These are phyloP conservation scores for Pachysandra terminalis DNA, from an alignment of 164 flowering plant species.

Conservation along the genomic window DNA sequence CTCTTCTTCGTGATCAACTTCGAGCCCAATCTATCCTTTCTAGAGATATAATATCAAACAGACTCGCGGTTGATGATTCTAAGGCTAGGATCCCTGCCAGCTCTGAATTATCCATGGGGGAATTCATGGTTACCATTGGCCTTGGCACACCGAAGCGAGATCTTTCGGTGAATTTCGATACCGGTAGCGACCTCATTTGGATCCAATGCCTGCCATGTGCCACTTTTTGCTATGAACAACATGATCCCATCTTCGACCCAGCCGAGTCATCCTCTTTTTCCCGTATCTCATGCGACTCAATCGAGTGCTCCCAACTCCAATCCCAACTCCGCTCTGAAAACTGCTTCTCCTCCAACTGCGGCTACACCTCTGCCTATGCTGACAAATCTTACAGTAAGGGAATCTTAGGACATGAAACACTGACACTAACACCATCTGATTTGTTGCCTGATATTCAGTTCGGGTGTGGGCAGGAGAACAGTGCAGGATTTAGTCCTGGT, in stretches of 20 bases:
- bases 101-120: too few relatives aligned
- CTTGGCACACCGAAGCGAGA: too few relatives aligned
- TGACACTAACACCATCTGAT: constrained; percentile 28
- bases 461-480: constrained; percentile 61
- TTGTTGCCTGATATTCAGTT: constrained; percentile 29
- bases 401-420: constrained; percentile 29
- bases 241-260: constrained; percentile 43
- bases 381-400: constrained; percentile 50
- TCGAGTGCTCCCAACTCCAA: constrained; percentile 23
- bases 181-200: too few relatives aligned
- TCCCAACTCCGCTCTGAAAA: constrained; percentile 30
- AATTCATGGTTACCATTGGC: too few relatives aligned
- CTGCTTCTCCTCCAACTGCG: constrained; percentile 35
- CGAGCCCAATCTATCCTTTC: too few relatives aligned
- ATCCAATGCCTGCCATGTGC: constrained; percentile 15
- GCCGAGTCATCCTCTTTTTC: constrained; percentile 29
- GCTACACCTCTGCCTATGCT: constrained; percentile 50
- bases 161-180: too few relatives aligned
- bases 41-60: too few relatives aligned
- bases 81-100: too few relatives aligned
- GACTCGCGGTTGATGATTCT: too few relatives aligned
- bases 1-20: too few relatives aligned
- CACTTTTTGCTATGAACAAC: constrained; percentile 39
- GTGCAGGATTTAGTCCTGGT: constrained; percentile 35
- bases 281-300: constrained; percentile 35